These are phyloP conservation scores for Aspergillus tanneri DNA, from an alignment of 2,329 filamentous ascomycete genomes.

Conservation along the genomic window DNA sequence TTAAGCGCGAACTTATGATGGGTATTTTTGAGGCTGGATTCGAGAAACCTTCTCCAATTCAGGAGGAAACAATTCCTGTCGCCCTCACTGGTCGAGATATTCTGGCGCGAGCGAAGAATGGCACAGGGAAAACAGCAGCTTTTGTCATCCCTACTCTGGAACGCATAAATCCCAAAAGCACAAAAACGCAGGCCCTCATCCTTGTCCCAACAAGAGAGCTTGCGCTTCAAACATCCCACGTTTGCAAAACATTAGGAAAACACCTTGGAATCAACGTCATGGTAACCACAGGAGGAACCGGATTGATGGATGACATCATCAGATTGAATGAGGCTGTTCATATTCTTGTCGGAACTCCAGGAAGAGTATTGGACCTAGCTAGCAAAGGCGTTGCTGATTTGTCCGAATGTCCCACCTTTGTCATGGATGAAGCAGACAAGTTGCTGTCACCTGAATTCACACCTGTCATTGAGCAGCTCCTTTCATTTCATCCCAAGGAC, in stretches of 20 bases:
- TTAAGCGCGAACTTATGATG: constrained; percentile 95
- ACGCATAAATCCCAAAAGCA: constrained; percentile 93
- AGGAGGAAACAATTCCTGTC: constrained; percentile 98
- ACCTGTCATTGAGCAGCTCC: constrained; percentile 91
- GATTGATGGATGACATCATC: constrained; percentile 93
- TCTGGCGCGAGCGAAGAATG: constrained; percentile 94
- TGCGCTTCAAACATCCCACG: constrained; percentile 96
- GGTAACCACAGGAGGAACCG: constrained; percentile 97
- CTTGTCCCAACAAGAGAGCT: constrained; percentile 95
- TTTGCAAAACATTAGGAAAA: constrained; percentile 97
- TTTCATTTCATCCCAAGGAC: constrained; percentile 94
- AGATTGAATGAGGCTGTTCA: constrained; percentile 92
- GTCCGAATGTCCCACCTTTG: constrained; percentile 93
- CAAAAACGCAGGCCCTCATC: constrained; percentile 94
- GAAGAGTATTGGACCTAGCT: constrained; percentile 91
- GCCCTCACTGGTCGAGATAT: constrained; percentile 94
- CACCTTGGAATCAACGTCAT: constrained; percentile 97
- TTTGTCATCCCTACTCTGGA: constrained; percentile 96
- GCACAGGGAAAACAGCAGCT: constrained; percentile 95
- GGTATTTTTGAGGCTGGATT: constrained; percentile 99
- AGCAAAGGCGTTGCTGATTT: constrained; percentile 96
- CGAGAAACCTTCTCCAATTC: constrained; percentile 97
- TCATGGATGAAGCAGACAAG: constrained; percentile 99
- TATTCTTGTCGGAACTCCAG: constrained; percentile 95
- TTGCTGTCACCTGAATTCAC: constrained; percentile 95